phyloP scores from a whole-genome alignment of 1,284 basidiomycete species.

The Phellinidium pouzarii region DNA sequence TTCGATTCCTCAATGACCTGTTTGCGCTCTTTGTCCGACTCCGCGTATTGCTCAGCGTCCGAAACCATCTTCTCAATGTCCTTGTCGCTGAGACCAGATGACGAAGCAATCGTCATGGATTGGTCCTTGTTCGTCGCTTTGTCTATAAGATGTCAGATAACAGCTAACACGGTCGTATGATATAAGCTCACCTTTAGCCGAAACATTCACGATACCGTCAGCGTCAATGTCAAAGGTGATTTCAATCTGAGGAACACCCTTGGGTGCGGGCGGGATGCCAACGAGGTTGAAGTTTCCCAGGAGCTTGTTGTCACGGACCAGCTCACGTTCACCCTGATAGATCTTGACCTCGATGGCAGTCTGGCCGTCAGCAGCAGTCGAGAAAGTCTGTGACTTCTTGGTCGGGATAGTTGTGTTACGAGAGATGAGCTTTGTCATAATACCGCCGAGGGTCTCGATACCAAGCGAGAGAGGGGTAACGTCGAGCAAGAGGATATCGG shows the following conservation, averaged over 20 bases:
- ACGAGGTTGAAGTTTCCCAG: conserved; percentile 99
- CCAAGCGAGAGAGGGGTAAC: conserved; percentile 93
- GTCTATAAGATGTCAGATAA: conserved; percentile 36
- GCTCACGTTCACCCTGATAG: conserved; percentile 97
- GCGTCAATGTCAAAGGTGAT: conserved; percentile 99
- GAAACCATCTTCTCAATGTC: conserved; percentile 98
- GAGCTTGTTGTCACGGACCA: conserved; percentile 97
- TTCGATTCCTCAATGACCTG: conserved; percentile 94
- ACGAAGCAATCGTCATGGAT: conserved; percentile 95
- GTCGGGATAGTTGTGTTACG: conserved; percentile 99
- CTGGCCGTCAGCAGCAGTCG: conserved; percentile 94
- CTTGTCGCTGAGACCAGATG: conserved; percentile 91
- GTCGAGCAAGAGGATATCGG: conserved; percentile 92
- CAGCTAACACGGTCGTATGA: not conserved
- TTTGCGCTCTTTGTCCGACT: conserved; percentile 85
- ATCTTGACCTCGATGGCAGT: conserved; percentile 97
- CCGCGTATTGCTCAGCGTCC: conserved; percentile 91
- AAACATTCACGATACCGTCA: conserved; percentile 95
- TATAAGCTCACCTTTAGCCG: conserved; percentile 58
- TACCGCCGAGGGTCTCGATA: conserved; percentile 97
- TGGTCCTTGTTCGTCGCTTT: conserved; percentile 98
- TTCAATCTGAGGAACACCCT: conserved; percentile 97
- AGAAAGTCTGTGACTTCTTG: conserved; percentile 99
- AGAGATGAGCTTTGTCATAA: conserved; percentile 94
- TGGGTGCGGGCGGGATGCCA: conserved; percentile 95